Conservation (phyloP, 129 eudicot species). For the Flaveria ramosissima region DNA sequence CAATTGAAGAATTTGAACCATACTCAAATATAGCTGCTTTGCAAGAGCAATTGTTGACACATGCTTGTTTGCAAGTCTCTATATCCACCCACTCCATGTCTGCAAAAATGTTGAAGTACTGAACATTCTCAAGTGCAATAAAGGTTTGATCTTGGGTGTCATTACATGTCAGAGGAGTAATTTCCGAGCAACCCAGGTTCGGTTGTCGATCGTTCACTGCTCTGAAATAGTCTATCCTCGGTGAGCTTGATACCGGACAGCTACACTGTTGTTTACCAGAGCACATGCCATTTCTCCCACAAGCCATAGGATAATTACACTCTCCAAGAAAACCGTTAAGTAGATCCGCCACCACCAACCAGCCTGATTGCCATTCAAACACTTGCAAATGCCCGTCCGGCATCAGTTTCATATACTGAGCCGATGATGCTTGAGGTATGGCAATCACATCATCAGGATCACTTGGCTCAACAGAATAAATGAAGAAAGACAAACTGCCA, state of each 20-base stretch:
- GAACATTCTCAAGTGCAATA: slow-evolving; percentile 18
- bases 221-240: slow-evolving; percentile 22
- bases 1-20: background rate
- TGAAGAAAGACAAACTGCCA: slow-evolving; percentile 21
- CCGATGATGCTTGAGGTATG: slow-evolving; percentile 5
- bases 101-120: slow-evolving; percentile 6
- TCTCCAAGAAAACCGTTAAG: background rate
- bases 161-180: slow-evolving; percentile 32
- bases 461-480: slow-evolving; percentile 3
- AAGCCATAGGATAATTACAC: slow-evolving; percentile 36
- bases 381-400: slow-evolving; percentile 36
- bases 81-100: slow-evolving; percentile 8
- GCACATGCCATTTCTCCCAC: slow-evolving; percentile 43
- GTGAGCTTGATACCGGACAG: slow-evolving; percentile 29
- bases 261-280: slow-evolving; percentile 24
- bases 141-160: slow-evolving; percentile 23
- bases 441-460: background rate
- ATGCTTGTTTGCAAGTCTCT: slow-evolving; percentile 38
- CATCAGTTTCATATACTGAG: slow-evolving; percentile 32
- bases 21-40: slow-evolving; percentile 41
- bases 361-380: background rate
- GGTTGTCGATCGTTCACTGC: slow-evolving; percentile 10
- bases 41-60: slow-evolving; percentile 43
- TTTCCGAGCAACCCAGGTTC: slow-evolving; percentile 29
- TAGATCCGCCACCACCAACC: slow-evolving; percentile 3